These are phyloP conservation scores for Nissolia schottii DNA, from an alignment of 306 rosid species.

Conservation along the genomic window DNA sequence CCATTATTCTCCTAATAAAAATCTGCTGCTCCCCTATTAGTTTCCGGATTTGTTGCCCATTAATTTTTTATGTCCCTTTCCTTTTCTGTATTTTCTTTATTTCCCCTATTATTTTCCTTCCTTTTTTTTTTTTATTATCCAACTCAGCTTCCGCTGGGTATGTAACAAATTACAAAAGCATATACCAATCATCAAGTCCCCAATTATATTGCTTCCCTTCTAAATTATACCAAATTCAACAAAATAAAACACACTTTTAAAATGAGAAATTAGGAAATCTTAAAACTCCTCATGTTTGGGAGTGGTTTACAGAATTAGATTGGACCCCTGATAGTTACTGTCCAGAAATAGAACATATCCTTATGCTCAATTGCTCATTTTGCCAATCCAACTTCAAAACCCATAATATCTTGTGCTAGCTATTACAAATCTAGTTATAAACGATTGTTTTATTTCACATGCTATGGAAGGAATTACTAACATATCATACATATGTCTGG, in stretches of 20 bases:
- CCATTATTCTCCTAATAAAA: too few relatives aligned
- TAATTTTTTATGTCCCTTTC: too few relatives aligned
- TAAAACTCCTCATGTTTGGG: not conserved
- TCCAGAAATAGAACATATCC: not conserved
- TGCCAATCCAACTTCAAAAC: not conserved
- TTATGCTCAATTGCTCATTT: not conserved
- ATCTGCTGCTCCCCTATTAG: too few relatives aligned
- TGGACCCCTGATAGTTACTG: not conserved
- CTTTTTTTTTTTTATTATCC: too few relatives aligned
- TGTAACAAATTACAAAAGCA: conserved; percentile 9
- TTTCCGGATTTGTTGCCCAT: too few relatives aligned
- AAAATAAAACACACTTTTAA: not conserved
- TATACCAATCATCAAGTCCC: conserved; percentile 1
- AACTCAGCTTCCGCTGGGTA: too few relatives aligned
- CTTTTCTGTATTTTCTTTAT: too few relatives aligned
- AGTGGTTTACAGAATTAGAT: not conserved
- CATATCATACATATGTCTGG: not conserved
- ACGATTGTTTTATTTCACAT: not conserved
- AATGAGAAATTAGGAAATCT: not conserved
- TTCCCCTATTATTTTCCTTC: too few relatives aligned
- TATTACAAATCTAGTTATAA: not conserved
- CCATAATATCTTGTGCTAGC: not conserved
- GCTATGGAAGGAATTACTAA: not conserved
- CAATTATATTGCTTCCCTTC: not conserved
- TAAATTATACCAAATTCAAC: not conserved